Evolutionary conservation across 2,329 filamentous ascomycete genomes (phyloP), one percentile per base, ranked within the genome.

Genomic region (Corniculantispora saksenae): DNA sequence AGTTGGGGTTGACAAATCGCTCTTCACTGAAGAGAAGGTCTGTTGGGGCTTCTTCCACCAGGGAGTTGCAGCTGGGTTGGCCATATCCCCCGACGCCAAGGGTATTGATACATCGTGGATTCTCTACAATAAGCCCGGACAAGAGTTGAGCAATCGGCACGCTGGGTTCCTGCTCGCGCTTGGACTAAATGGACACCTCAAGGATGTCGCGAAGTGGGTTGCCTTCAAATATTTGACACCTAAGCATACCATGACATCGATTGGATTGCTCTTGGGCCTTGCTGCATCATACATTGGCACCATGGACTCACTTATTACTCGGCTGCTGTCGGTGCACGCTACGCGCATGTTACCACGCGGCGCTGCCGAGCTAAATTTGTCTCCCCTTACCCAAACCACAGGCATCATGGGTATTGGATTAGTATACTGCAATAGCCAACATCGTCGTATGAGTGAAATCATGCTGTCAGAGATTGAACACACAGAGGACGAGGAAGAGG

Each of bases 71-170:
- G 92, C 92, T 27, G 95, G 95, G 3, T 80, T 99, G 29, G 92
- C 93, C 65, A 97, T 99, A 60, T 97, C 95, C 7, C 90, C 89
- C 15, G 86, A 92, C 64, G 94, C 94, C 3, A 93, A 93, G 72
- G 94, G 94, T 4, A 98, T 99, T 68, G 95, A 99, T 74, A 97
- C 94, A 0, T 98, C 94, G 0, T 99, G 96, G 96, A 97, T 99
- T 70, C 85, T 97, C 40, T 99, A 96, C 83, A 99, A 99, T 80
- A 97, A 97, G 75, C 94, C 95, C 0, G 80, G 81, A 0, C 86
- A 88, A 45, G 95, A 99, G 61, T 84, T 97, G 17, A 97, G 91
- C 68, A 97, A 98, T 74, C 87, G 95, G n/a, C 95, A 99, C 76
- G 96, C 95, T 35, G 95, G 95, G 0, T 95, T 99, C 68, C 80